Conservation (phyloP, 768 basidiomycete genomes). For the Amanita muscaria region DNA sequence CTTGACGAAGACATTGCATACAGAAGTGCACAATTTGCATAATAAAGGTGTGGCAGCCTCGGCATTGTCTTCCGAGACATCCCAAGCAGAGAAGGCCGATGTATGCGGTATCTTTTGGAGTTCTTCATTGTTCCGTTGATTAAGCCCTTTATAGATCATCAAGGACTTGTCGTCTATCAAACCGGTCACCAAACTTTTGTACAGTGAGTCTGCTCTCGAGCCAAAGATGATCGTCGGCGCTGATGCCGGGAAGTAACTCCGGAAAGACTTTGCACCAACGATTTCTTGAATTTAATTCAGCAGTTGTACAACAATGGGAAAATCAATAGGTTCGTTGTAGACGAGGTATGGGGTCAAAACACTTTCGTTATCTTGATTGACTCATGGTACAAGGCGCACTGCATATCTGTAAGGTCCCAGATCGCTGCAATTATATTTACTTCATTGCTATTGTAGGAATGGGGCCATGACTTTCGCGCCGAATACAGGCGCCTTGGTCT, state of each 20-base stretch:
- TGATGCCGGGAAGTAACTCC: conserved; percentile 51
- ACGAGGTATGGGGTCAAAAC: conserved; percentile 45
- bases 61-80: conserved; percentile 61
- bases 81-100: conserved; percentile 40
- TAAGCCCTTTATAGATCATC: conserved; percentile 36
- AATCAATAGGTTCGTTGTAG: conserved; percentile 69
- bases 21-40: conserved; percentile 59
- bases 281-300: conserved; percentile 44
- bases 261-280: conserved; percentile 52
- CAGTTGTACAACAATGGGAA: conserved; percentile 43
- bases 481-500: conserved; percentile 66
- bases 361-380: neutral
- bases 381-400: conserved; percentile 52
- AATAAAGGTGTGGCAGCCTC: conserved; percentile 46
- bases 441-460: conserved; percentile 42
- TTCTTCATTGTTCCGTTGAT: neutral
- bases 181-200: conserved; percentile 55
- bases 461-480: conserved; percentile 75
- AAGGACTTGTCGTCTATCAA: conserved; percentile 51
- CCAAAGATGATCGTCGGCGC: neutral
- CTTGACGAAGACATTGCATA: neutral
- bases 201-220: conserved; percentile 51
- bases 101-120: conserved; percentile 24
- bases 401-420: conserved; percentile 55
- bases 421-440: neutral